A percentile compares a stretch with the other conserved stretches of the same genome.
Evolutionary conservation across 106 monocot species (phyloP).

Genomic region (Amphibolis antarctica): DNA sequence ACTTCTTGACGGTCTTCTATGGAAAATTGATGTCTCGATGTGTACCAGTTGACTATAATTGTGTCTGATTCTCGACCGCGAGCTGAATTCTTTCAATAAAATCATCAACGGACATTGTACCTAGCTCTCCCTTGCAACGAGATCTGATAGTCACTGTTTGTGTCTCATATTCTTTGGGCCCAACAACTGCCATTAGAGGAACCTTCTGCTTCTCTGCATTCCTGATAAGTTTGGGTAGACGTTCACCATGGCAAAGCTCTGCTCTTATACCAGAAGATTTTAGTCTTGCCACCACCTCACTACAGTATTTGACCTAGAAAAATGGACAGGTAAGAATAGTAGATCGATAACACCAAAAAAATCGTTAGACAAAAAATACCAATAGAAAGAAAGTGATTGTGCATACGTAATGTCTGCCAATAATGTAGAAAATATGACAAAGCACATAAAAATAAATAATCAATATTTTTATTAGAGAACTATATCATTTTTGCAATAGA

Average conservation of each 20-base stretch:
- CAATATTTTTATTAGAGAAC: no score
- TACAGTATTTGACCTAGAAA: constrained; percentile 25
- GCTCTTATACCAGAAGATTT: constrained; percentile 57
- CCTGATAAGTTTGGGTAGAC: constrained; percentile 80
- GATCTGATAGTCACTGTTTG: constrained; percentile 79
- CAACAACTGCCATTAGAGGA: constrained; percentile 81
- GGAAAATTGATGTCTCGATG: no score
- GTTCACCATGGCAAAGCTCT: constrained; percentile 73
- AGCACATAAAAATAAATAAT: no score
- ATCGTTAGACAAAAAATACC: no score
- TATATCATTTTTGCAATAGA: no score
- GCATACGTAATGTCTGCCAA: no score
- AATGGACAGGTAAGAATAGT: not conserved
- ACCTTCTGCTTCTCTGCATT: constrained; percentile 94
- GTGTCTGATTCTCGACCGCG: constrained; percentile 43
- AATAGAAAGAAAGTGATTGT: no score
- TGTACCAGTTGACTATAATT: constrained; percentile 16
- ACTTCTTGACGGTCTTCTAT: no score
- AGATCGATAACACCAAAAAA: no score
- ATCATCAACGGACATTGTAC: constrained; percentile 54
- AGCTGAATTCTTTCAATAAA: constrained; percentile 39
- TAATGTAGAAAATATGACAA: no score
- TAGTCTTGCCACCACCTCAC: constrained; percentile 40
- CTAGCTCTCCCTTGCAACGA: constrained; percentile 66
- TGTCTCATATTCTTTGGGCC: constrained; percentile 70